A percentile compares a stretch with the other conserved stretches of the same genome.
phyloP scores from a whole-genome alignment of 352 stramenopile genomes.

The Pythium rhizo-oryzae region DNA sequence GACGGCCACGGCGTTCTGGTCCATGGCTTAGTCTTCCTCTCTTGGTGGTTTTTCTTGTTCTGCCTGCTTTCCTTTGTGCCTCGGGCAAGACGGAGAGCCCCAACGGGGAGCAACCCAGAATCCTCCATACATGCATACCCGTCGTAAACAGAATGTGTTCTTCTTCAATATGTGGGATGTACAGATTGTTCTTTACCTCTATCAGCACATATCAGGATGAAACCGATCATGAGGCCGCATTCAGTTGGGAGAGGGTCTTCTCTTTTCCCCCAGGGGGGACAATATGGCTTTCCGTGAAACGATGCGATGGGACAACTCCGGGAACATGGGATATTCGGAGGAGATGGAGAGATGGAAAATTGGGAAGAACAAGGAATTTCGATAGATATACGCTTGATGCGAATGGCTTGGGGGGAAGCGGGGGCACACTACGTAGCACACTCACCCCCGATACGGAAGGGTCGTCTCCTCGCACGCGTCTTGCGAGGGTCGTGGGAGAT shows the following conservation, averaged over 20 bases:
- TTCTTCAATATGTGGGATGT: not conserved
- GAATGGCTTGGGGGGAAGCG: too few species aligned
- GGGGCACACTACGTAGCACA: too few species aligned
- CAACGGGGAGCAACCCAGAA: not conserved
- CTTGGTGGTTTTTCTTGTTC: not conserved
- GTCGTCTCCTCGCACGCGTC: not conserved
- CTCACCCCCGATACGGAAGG: not conserved
- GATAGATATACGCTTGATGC: not conserved
- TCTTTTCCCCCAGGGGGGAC: not conserved
- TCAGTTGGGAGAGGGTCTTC: not conserved
- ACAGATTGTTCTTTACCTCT: not conserved
- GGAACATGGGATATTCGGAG: too few species aligned
- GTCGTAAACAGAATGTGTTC: not conserved
- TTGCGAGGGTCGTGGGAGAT: too few species aligned
- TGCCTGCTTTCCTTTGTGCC: not conserved
- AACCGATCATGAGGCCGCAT: not conserved
- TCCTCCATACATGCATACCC: not conserved
- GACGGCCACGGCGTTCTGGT: constrained; percentile 50
- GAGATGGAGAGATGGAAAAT: not conserved
- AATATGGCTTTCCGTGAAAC: not conserved
- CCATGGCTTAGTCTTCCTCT: constrained; percentile 5
- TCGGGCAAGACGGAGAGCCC: not conserved
- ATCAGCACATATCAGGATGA: not conserved
- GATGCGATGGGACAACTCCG: not conserved
- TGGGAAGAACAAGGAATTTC: not conserved